phyloP scores from a whole-genome alignment of 352 stramenopile genomes.

The Globisporangium spiculum region DNA sequence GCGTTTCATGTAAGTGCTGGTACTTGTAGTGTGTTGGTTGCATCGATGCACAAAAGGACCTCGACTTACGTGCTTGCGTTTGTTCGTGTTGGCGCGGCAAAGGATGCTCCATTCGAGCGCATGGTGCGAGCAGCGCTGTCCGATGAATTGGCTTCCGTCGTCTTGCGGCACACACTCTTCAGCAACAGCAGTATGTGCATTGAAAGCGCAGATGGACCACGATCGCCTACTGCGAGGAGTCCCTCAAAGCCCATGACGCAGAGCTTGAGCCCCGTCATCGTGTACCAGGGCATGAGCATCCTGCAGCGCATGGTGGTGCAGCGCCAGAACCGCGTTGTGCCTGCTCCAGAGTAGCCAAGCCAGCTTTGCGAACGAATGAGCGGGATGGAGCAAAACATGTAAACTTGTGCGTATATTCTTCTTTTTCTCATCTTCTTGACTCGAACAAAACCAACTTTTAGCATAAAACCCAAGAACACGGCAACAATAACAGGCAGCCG shows the following conservation, averaged over 20 bases:
- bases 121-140: conserved; percentile 8
- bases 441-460: background rate
- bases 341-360: conserved; percentile 4
- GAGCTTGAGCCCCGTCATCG: conserved; percentile 1
- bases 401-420: background rate
- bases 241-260: conserved; percentile 3
- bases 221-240: conserved; percentile 3
- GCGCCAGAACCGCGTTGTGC: conserved; percentile 49
- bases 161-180: conserved; percentile 1
- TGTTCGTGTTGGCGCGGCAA: background rate
- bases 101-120: conserved; percentile 12
- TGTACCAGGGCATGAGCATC: conserved; percentile 30
- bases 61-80: background rate
- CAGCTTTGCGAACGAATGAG: background rate
- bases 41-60: too few relatives aligned
- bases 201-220: background rate
- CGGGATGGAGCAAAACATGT: background rate
- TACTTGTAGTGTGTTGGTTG: too few relatives aligned
- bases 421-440: background rate
- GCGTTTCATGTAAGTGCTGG: conserved; percentile 33
- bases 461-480: background rate
- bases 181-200: background rate
- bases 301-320: conserved; percentile 60
- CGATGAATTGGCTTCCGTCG: background rate
- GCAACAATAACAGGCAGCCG: background rate